Evolutionary conservation across 495 filamentous ascomycete genomes (phyloP), one percentile per base, ranked within the genome.

Genomic region (Articulospora tetracladia): DNA sequence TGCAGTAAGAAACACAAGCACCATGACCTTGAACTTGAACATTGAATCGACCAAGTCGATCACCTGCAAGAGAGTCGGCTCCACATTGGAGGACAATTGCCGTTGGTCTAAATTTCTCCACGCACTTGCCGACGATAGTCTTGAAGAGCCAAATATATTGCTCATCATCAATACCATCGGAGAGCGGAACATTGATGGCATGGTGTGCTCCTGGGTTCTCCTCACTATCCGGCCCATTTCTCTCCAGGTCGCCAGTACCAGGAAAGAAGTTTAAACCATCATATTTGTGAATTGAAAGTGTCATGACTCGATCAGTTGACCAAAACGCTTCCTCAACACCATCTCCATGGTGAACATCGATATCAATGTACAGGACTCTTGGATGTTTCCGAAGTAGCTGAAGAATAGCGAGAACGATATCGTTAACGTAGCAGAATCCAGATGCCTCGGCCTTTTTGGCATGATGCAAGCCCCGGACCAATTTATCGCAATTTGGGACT

Each of bases 391-490:
- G 88, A 19, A 98, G 79, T 7, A 98, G 80, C 69, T 96, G 90
- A 28, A 97, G 84, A 64, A 96, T 93, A 48, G 91, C 92, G 26
- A 98, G 86, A 39, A 98, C 95, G 70, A 98, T 98, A 73, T 98
- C 94, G 71, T 98, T 98, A 68, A 97, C 87, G 74, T 98, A 98
- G 76, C 94, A 98, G 75, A 98, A 98, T 6, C 94, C 94, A 52
- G 86, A 90, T 19, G 95, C 94, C 72, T 96, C 90, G 68, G 86
- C 85, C 68, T 95, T 96, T 70, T 97, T 96, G 25, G 94, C 94
- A 72, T 98, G 94, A 69, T 98, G 94, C n/a, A 98, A 78, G 2
- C 94, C 94, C 94, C 94, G n/a, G 92, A 93, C 94, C 94, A 98
- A 72, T 96, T 97, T 76, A 98, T 93, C 12, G 94, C 94, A 66